Conservation (phyloP, 176 grass and related monocot species). For the Triticum dicoccoides region DNA sequence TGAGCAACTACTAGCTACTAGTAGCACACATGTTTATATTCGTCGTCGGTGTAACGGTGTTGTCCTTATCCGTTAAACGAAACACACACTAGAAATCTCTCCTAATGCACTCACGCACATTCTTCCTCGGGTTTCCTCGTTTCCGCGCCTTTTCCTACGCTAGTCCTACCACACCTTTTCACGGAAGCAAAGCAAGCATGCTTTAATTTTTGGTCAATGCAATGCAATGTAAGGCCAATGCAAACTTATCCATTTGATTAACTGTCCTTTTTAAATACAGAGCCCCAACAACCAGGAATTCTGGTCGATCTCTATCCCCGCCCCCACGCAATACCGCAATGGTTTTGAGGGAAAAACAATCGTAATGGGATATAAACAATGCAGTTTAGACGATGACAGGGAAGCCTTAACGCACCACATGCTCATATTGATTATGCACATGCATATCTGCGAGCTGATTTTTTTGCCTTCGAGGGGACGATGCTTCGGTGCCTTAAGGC, state of each 20-base stretch:
- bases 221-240: neutral
- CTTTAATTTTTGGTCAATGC: conserved; percentile 6
- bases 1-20: neutral
- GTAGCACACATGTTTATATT: conserved; percentile 6
- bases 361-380: neutral
- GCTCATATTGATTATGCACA: conserved; percentile 17
- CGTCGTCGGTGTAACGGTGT: neutral
- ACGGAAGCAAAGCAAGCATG: neutral
- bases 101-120: neutral
- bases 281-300: neutral
- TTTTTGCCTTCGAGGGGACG: neutral
- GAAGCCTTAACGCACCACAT: neutral
- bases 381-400: conserved; percentile 9
- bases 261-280: neutral
- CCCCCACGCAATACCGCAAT: neutral
- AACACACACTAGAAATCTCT: too few relatives aligned
- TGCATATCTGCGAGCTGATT: neutral
- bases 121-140: neutral
- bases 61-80: too few relatives aligned
- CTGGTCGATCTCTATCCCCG: neutral
- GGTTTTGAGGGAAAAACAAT: neutral
- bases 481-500: too few relatives aligned
- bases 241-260: conserved; percentile 29
- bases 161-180: neutral
- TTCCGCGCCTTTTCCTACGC: conserved; percentile 8